Base-by-base conservation (phyloP, 1,284 basidiomycete species). In the Malassezia globosa region DNA sequence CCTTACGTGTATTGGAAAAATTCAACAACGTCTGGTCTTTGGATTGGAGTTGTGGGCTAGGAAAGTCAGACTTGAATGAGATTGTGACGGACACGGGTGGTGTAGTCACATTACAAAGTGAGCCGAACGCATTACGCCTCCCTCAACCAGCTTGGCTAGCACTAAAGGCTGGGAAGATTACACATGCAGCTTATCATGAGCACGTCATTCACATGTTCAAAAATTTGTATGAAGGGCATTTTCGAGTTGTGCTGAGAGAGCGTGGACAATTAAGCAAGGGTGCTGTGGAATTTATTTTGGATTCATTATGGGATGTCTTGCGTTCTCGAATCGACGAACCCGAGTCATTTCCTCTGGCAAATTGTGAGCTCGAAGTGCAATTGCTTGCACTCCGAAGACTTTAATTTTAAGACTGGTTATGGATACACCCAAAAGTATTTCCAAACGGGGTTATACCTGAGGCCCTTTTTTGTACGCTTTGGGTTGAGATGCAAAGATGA, bases 81-180 rank as follows among this genome's bases (percentile, higher is more conserved):
- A 36, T 45, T 27, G 25, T 27, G 1, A 34, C 41, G 21, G 41
- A 43, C 6, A n/a, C 29, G 19, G 41, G 41, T 13, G 31, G 35
- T 21, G 22, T 24, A 7, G 31, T 43, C 14, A 35, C 48, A 10
- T 39, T 59, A n/a, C 7, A 19, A 8, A 61, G 59, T 47, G 64
- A 68, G 45, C 46, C 58, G 2, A 58, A 63, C 23, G 57, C 65
- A 7, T 52, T 73, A 24, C 53, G 59, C 7, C 50, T 74, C 4
- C 57, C 72, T 6, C 73, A 74, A 36, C 73, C 73, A 2, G 72
- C 73, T 2, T 72, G 71, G 66, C 63, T 64, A 23, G 73, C 72
- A 24, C 50, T 72, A 43, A 56, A 67, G 26, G 63, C 72, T 27
- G 69, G 69, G 5, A 69, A 65, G n/a, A 62, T 74, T 29, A 60